Conservation (phyloP, 1,284 basidiomycete genomes). For the Ganoderma multipileum region DNA sequence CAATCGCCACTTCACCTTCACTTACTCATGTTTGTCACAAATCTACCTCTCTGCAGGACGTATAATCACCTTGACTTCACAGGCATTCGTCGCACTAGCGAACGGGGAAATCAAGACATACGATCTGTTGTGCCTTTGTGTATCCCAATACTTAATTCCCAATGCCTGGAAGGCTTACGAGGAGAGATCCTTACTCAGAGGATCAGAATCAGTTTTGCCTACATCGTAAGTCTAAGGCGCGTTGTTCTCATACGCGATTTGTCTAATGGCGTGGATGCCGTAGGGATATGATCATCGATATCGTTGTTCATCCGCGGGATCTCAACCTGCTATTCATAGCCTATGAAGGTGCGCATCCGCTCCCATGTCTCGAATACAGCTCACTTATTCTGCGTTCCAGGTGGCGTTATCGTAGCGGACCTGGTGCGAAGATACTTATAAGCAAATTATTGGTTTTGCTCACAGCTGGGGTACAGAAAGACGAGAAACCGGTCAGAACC, state of each 20-base stretch:
- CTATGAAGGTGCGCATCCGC: constrained; percentile 67
- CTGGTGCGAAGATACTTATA: constrained; percentile 50
- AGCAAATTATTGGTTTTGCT: constrained; percentile 3
- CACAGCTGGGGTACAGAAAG: constrained; percentile 46
- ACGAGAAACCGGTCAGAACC: constrained; percentile 64
- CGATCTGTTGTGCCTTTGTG: constrained; percentile 69
- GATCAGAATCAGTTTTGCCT: neutral
- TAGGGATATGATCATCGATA: constrained; percentile 61
- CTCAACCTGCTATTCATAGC: constrained; percentile 83
- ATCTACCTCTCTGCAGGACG: neutral
- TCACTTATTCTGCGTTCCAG: constrained; percentile 40
- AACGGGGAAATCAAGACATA: constrained; percentile 71
- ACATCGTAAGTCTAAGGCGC: constrained; percentile 46
- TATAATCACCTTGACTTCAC: constrained; percentile 12
- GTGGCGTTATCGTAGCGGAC: constrained; percentile 78
- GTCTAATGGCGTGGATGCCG: neutral
- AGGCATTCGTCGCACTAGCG: constrained; percentile 68
- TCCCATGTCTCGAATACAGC: neutral
- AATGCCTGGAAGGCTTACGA: constrained; percentile 84
- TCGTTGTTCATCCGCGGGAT: constrained; percentile 81
- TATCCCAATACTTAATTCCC: constrained; percentile 71
- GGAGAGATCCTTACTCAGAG: constrained; percentile 61
- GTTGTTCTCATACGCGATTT: neutral
- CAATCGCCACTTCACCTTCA: constrained; percentile 70
- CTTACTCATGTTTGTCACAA: constrained; percentile 73